Conservation (phyloP, 1,139 yeast genomes). For the Scheffersomyces illinoinensis region DNA sequence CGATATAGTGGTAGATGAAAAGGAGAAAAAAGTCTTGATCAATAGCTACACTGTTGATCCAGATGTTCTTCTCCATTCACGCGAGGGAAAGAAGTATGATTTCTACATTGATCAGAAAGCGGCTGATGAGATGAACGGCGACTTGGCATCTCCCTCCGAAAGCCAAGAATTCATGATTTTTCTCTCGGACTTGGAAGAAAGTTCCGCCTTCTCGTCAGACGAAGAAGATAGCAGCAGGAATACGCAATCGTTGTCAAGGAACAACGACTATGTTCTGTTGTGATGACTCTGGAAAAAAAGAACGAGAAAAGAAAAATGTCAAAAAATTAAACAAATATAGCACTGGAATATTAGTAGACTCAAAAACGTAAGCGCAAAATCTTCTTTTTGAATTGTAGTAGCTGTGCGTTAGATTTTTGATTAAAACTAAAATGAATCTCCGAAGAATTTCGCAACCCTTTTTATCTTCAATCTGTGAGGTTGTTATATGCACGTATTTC, state of each 20-base stretch:
- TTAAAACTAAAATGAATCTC: no score
- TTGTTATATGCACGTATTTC: neutral
- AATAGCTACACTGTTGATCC: slow-evolving; percentile 42
- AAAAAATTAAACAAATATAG: no score
- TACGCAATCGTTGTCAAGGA: neutral
- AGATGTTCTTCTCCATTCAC: slow-evolving; percentile 18
- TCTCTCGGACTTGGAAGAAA: slow-evolving; percentile 21
- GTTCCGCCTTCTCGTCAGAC: neutral
- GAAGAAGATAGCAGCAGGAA: neutral
- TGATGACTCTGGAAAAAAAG: neutral
- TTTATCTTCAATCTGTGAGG: neutral
- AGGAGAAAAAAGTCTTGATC: slow-evolving; percentile 19
- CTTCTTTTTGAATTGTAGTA: neutral
- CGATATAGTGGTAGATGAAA: slow-evolving; percentile 33
- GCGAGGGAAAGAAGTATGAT: slow-evolving; percentile 27
- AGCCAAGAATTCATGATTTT: slow-evolving; percentile 20
- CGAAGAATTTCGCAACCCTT: neutral
- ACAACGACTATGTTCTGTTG: neutral
- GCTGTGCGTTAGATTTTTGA: neutral
- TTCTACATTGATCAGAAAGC: slow-evolving; percentile 25
- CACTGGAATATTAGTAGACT: neutral
- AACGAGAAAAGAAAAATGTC: neutral
- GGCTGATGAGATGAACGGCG: neutral
- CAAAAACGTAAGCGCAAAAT: no score
- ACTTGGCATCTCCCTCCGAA: neutral